Base-by-base conservation (phyloP, 2,329 filamentous ascomycete genomes). In the Trichoderma simmonsii region DNA sequence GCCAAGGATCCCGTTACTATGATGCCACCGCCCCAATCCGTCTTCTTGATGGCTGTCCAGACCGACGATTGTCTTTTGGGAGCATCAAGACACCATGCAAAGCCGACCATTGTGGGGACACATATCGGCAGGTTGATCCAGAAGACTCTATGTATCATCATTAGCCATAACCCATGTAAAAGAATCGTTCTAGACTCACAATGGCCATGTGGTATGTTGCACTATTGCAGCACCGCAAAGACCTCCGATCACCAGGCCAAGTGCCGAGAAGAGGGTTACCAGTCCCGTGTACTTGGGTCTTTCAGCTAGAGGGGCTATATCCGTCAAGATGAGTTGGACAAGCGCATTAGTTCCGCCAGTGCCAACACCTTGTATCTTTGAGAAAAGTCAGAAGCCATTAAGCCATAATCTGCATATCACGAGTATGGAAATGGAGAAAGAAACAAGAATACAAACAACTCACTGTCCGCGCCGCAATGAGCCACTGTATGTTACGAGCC, bases 291-390 rank as follows among this genome's bases (percentile, higher is more conserved):
- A 85, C 4, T 80, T 80, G 1, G 82, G 81, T 62, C 85, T 77
- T 72, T 86, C 77, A 3, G 82, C 77, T 5, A 88, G 75, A 1
- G 85, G 84, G 0, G 87, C 81, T 1, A 87, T 76, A 71, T 88
- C 86, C 34, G 80, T 71, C 2, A 76, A 26, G n/a, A 76, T 69
- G 28, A 75, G 21, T 12, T 73, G 57, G 83, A 75, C 61, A 77
- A 79, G 68, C 85, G 69, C 43, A 32, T 62, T 72, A 14, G 71
- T 56, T 9, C 74, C 74, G 11, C 73, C 71, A 14, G 63, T 26
- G 30, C 74, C 74, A 14, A 73, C 59, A 2, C 86, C 86, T 71
- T 88, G 85, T 14, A 4, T 87, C 60, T 62, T 21, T 18, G n/a
- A 24, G 6, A 0, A 62, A 8, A 24, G 36, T 62, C 12, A 62